These are phyloP conservation scores for Diplodia corticola DNA, from an alignment of 2,329 filamentous ascomycete genomes.

Conservation along the genomic window DNA sequence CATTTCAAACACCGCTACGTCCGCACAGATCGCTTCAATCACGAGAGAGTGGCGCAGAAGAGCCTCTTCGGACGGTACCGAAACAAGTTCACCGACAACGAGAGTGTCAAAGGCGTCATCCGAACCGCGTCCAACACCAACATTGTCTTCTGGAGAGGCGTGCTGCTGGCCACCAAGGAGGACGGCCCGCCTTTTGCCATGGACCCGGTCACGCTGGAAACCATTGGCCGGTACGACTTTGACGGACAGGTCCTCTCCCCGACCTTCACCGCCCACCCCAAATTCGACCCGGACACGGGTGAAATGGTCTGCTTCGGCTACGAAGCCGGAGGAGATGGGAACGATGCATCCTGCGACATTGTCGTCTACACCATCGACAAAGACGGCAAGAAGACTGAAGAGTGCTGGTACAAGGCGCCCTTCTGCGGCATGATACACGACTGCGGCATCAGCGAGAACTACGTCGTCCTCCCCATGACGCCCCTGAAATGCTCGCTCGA, in stretches of 20 bases:
- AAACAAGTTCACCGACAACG: slow-evolving; percentile 59
- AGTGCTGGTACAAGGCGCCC: slow-evolving; percentile 44
- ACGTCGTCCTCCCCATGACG: slow-evolving; percentile 41
- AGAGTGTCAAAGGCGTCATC: slow-evolving; percentile 57
- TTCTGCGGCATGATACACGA: slow-evolving; percentile 45
- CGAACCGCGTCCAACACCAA: slow-evolving; percentile 62
- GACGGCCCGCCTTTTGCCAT: slow-evolving; percentile 43
- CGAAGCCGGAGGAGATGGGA: slow-evolving; percentile 42
- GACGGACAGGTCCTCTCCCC: slow-evolving; percentile 41
- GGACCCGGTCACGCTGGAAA: slow-evolving; percentile 45
- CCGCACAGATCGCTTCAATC: slow-evolving; percentile 45
- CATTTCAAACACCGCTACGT: slow-evolving; percentile 47
- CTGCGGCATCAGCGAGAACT: slow-evolving; percentile 43
- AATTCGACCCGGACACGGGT: slow-evolving; percentile 45
- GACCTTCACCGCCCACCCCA: slow-evolving; percentile 49
- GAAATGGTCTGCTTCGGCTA: slow-evolving; percentile 47
- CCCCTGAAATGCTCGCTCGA: slow-evolving; percentile 40
- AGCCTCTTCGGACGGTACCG: slow-evolving; percentile 58
- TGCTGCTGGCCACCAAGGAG: slow-evolving; percentile 57
- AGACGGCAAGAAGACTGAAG: slow-evolving; percentile 41
- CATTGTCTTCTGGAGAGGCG: slow-evolving; percentile 58
- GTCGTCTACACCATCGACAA: slow-evolving; percentile 44
- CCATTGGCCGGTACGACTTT: slow-evolving; percentile 43
- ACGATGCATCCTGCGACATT: slow-evolving; percentile 39
- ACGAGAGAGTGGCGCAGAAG: slow-evolving; percentile 40